Evolutionary conservation across 108 stramenopile genomes (phyloP).

Genomic region (Pseudonitzschia delicatissima): DNA sequence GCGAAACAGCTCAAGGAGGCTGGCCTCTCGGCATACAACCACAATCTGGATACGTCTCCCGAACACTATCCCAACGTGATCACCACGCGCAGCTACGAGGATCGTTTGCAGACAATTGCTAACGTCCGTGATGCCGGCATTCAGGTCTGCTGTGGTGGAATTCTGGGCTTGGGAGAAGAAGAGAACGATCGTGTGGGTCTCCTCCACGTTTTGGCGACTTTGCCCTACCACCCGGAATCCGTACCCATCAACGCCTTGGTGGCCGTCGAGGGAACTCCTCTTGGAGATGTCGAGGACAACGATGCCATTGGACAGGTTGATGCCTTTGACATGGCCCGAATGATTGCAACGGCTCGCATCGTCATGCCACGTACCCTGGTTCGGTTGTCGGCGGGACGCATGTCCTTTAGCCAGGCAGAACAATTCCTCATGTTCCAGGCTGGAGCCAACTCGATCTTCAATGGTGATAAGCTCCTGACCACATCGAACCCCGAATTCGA

Average conservation of each 20-base stretch:
- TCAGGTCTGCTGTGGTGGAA: conserved; percentile 97
- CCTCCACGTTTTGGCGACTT: conserved; percentile 91
- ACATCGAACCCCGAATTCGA: conserved; percentile 94
- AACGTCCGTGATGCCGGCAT: conserved; percentile 97
- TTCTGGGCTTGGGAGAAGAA: conserved; percentile 93
- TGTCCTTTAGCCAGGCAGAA: conserved; percentile 92
- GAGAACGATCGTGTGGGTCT: conserved; percentile 92
- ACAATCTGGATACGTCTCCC: conserved; percentile 96
- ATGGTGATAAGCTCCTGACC: conserved; percentile 95
- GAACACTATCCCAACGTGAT: conserved; percentile 97
- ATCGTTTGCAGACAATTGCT: conserved; percentile 92
- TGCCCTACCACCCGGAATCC: conserved; percentile 94
- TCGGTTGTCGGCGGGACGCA: conserved; percentile 91
- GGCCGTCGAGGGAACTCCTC: conserved; percentile 86
- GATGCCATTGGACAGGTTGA: conserved; percentile 74
- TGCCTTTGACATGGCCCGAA: conserved; percentile 96
- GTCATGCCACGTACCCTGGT: conserved; percentile 98
- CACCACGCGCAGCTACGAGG: conserved; percentile 91
- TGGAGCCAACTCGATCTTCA: conserved; percentile 98
- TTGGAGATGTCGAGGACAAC: conserved; percentile 75
- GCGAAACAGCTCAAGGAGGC: conserved; percentile 95
- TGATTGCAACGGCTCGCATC: conserved; percentile 97
- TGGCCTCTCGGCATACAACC: conserved; percentile 96
- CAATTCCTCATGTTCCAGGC: conserved; percentile 97
- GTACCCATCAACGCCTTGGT: conserved; percentile 98